Percentiles rank a stretch among this genome's conserved stretches.
Conservation (phyloP, 352 stramenopile species). For the Pythium monospermum region DNA sequence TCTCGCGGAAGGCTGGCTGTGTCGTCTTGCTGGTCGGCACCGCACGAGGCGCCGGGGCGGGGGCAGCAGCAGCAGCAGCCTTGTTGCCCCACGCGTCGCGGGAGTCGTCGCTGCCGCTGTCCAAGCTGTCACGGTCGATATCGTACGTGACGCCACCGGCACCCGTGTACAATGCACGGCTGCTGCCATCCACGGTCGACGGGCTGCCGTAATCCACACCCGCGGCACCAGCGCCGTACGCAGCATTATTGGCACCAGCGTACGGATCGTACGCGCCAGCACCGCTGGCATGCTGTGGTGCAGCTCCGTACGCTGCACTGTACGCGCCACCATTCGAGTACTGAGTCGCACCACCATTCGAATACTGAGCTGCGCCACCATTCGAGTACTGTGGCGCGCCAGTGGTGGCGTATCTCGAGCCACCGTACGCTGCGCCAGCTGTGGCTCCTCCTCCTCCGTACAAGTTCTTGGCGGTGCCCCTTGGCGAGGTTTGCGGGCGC, state of each 20-base stretch:
- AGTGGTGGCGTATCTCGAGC: too few species aligned
- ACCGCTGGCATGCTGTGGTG: background rate
- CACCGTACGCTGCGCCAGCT: too few species aligned
- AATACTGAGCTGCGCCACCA: too few species aligned
- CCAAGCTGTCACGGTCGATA: constrained; percentile 9
- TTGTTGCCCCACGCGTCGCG: constrained; percentile 17
- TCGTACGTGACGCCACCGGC: constrained; percentile 1
- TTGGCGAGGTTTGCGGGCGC: constrained; percentile 9
- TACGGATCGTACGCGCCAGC: background rate
- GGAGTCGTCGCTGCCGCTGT: constrained; percentile 16
- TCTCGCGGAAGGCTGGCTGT: background rate
- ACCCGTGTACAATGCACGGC: constrained; percentile 9
- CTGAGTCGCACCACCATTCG: too few species aligned
- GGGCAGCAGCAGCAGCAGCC: background rate
- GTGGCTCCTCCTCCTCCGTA: too few species aligned
- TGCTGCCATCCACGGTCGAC: constrained; percentile 31
- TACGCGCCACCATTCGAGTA: background rate
- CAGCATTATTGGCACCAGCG: too few species aligned
- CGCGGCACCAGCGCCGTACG: constrained; percentile 10
- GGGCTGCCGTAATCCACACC: constrained; percentile 44
- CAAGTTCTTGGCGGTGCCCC: too few species aligned
- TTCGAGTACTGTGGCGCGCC: too few species aligned
- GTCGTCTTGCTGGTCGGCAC: constrained; percentile 10
- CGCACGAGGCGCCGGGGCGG: background rate
- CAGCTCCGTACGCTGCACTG: background rate